Conservation (phyloP, 805 yeast species). For the Barnettozyma pratensis region DNA sequence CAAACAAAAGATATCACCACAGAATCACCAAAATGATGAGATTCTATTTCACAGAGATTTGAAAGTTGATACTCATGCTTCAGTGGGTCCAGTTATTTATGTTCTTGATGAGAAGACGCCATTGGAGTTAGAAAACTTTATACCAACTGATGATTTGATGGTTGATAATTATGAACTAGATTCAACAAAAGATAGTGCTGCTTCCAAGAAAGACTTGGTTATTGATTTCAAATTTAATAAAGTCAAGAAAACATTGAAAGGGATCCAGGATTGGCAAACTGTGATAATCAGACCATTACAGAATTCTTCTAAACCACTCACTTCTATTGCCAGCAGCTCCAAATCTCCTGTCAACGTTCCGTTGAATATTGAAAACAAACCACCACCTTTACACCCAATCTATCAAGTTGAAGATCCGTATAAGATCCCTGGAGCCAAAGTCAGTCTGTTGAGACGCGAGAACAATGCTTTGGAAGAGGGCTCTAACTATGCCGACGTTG, state of each 20-base stretch:
- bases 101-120: conserved; percentile 7
- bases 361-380: not conserved
- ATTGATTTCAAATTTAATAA: conserved; percentile 4
- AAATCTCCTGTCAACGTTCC: not conserved
- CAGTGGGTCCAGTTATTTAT: conserved; percentile 9
- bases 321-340: not conserved
- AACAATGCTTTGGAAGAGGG: too few species aligned
- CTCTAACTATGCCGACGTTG: too few species aligned
- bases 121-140: conserved; percentile 1
- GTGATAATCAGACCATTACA: conserved; percentile 5
- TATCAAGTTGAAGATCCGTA: conserved; percentile 6
- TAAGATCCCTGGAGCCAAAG: not conserved
- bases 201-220: not conserved
- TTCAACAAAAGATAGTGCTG: not conserved
- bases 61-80: conserved; percentile 5
- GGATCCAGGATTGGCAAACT: not conserved
- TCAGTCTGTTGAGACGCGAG: not conserved
- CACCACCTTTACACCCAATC: not conserved
- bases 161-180: not conserved
- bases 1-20: conserved; percentile 3
- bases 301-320: not conserved
- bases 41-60: conserved; percentile 10
- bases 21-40: conserved; percentile 9
- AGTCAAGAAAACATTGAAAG: not conserved
- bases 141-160: not conserved